Conservation (phyloP, 2,329 filamentous ascomycete species). For the Akanthomyces muscarius region DNA sequence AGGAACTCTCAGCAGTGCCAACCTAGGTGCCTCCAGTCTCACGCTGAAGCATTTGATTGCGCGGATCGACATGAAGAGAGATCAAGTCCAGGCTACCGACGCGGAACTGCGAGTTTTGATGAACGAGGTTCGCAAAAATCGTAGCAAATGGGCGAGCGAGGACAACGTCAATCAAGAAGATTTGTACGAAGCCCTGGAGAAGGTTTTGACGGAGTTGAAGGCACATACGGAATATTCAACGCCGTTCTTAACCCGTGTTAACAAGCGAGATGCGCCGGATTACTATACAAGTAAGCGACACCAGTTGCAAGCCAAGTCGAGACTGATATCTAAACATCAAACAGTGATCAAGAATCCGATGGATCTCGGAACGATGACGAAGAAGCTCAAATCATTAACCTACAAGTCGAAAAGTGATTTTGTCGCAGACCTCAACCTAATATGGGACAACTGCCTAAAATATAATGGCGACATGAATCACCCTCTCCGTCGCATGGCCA, state of each 20-base stretch:
- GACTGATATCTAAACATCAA: conserved; percentile 24
- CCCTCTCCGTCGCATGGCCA: conserved; percentile 84
- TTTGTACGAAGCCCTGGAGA: conserved; percentile 92
- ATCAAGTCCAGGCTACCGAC: conserved; percentile 86
- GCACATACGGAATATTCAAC: conserved; percentile 96
- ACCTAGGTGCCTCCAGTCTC: conserved; percentile 90
- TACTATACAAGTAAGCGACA: conserved; percentile 76
- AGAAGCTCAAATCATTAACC: conserved; percentile 78
- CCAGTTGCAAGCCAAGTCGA: conserved; percentile 22
- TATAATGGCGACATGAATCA: conserved; percentile 92
- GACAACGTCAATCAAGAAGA: conserved; percentile 97
- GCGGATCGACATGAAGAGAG: conserved; percentile 87
- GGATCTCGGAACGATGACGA: conserved; percentile 97
- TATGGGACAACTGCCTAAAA: conserved; percentile 94
- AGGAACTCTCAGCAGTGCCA: conserved; percentile 86
- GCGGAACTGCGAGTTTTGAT: conserved; percentile 87
- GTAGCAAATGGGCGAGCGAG: conserved; percentile 98
- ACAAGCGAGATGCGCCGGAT: conserved; percentile 94
- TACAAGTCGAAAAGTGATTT: conserved; percentile 94
- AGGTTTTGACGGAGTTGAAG: conserved; percentile 94
- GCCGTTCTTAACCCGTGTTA: conserved; percentile 91
- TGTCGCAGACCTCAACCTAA: conserved; percentile 85
- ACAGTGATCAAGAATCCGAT: conserved; percentile 92
- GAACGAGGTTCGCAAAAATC: conserved; percentile 95
- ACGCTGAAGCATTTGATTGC: conserved; percentile 97